phyloP scores from a whole-genome alignment of 768 basidiomycete species.

The Termitomyces sp. region DNA sequence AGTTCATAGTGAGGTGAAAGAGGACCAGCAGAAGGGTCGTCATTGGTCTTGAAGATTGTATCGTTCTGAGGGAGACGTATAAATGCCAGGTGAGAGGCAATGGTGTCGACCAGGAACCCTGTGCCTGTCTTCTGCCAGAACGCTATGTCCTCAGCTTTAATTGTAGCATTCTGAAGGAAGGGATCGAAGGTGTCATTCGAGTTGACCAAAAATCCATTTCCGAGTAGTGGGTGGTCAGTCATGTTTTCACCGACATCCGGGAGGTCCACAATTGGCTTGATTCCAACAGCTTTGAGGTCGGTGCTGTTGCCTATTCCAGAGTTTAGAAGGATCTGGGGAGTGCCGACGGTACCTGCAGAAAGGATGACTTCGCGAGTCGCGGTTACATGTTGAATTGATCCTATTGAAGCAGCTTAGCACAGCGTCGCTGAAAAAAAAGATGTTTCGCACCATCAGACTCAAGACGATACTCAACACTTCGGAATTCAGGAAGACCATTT shows the following conservation, averaged over 20 bases:
- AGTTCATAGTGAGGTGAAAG: not conserved
- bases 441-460: not conserved
- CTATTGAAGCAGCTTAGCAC: conserved; percentile 5
- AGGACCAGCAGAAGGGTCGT: conserved; percentile 1
- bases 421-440: not conserved
- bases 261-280: conserved; percentile 20
- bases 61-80: not conserved
- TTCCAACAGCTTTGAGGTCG: conserved; percentile 14
- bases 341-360: conserved; percentile 26
- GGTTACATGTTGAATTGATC: conserved; percentile 6
- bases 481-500: conserved; percentile 9
- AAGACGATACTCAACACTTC: conserved; percentile 12
- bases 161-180: not conserved
- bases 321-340: conserved; percentile 24
- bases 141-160: not conserved
- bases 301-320: conserved; percentile 26
- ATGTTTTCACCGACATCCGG: conserved; percentile 33
- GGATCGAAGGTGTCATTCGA: not conserved
- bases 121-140: not conserved
- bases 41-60: not conserved
- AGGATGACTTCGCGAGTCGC: conserved; percentile 30
- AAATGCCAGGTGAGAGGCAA: not conserved
- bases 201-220: not conserved
- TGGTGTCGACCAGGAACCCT: not conserved
- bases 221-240: conserved; percentile 21